Evolutionary conservation across 768 basidiomycete species (phyloP), one percentile per base, ranked within the genome.

Genomic region (Rickenella mellea): DNA sequence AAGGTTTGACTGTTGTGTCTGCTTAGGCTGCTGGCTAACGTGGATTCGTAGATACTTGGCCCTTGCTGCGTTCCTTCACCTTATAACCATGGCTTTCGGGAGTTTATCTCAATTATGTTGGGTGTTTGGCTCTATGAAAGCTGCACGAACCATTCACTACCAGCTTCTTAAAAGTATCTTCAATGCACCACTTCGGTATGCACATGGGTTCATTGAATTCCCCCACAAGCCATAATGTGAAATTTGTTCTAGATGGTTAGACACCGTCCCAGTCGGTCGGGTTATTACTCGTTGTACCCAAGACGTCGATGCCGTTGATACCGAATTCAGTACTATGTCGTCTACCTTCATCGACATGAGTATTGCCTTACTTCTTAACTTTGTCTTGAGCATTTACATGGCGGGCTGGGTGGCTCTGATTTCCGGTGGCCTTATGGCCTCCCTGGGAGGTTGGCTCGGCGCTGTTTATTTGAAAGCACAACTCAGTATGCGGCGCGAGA

Each of bases 151-250:
- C 5, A 73, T 84, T 10, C 80, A 83, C 49, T 51, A 52, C 15
- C 57, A 65, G 44, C 65, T 84, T 1, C 46, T 82, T 4, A 55
- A 68, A 20, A 69, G 77, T 9, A 54, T 83, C 0, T 55, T 83
- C 11, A 68, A 74, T 4, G 73, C 78, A 4, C 82, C 82, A 1
- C 55, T 83, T 27, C 73, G 80, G 55, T 80, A 63, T 65, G 65
- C n/a, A n/a, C n/a, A n/a, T n/a, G n/a, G n/a, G n/a, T n/a, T n/a
- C n/a, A n/a, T n/a, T n/a, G n/a, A n/a, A n/a, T n/a, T n/a, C n/a
- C n/a, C n/a, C n/a, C n/a, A n/a, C n/a, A n/a, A n/a, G n/a, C n/a
- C n/a, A n/a, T n/a, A n/a, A n/a, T n/a, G n/a, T n/a, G n/a, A n/a
- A n/a, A n/a, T n/a, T 38, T 5, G 4, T 14, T 45, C 19, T 29